phyloP scores from a whole-genome alignment of 805 yeast species.

The Candida methanosorbosa region DNA sequence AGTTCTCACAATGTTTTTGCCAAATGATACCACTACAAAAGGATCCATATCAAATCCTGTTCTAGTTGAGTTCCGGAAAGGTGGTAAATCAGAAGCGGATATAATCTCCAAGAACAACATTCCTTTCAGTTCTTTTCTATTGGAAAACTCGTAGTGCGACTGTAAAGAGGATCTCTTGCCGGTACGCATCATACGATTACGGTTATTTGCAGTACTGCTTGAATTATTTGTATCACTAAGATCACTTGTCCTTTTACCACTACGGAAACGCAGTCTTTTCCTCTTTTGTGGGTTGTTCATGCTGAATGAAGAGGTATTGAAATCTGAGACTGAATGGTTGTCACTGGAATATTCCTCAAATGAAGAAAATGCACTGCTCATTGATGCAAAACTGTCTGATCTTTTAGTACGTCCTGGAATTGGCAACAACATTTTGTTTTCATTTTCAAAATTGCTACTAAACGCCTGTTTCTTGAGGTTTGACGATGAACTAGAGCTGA shows the following conservation, averaged over 20 bases:
- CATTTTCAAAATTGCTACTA: not conserved
- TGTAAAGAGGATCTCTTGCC: too few relatives aligned
- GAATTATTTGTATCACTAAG: too few relatives aligned
- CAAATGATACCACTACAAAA: slow-evolving; percentile 85
- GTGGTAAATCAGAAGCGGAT: slow-evolving; percentile 72
- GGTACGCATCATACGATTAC: too few relatives aligned
- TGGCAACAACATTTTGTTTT: not conserved
- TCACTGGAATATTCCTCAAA: too few relatives aligned
- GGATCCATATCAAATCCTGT: slow-evolving; percentile 93
- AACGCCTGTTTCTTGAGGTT: not conserved
- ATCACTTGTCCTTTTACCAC: too few relatives aligned
- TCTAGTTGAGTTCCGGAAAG: slow-evolving; percentile 57
- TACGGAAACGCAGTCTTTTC: not conserved
- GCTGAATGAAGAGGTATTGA: too few relatives aligned
- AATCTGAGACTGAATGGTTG: too few relatives aligned
- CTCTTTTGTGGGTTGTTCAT: too few relatives aligned
- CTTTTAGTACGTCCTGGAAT: not conserved
- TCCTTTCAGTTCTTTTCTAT: slow-evolving; percentile 43
- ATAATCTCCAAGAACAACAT: slow-evolving; percentile 70
- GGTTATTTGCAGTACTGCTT: too few relatives aligned
- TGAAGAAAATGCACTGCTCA: slow-evolving; percentile 7
- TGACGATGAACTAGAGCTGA: too few relatives aligned
- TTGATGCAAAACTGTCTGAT: slow-evolving; percentile 3
- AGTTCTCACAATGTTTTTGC: slow-evolving; percentile 71
- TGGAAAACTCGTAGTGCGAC: slow-evolving; percentile 25